Base-by-base conservation (phyloP, 805 yeast genomes). In the Candida nitratophila region DNA sequence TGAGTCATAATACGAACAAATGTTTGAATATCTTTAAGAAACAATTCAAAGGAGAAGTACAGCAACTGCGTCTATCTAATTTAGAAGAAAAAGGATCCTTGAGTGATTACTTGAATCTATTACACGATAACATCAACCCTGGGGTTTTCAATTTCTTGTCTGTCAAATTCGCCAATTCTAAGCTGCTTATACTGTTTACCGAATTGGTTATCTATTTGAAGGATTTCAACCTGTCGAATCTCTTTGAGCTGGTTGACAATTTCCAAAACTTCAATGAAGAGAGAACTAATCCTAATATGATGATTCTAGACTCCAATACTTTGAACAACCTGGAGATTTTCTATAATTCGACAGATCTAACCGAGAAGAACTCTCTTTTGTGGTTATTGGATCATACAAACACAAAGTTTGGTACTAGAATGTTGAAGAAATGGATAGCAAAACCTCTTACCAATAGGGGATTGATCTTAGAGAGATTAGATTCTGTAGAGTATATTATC, bases 341-440 rank as follows among this genome's bases (percentile, higher is more conserved):
- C 54, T 66, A 68, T 19, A 86, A 86, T 53, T 64, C 71, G 3
- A 79, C 93, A 0, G 79, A 79, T 48, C 59, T 65, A 12, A 64
- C 70, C 4, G 68, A 67, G 9, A 63, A 70, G 29, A 98, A 97
- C 0, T 79, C 96, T 0, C 64, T 91, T 14, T 59, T 86, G 15
- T 86, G 95, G 89, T 66, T 87, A 2, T 52, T 93, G 47, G 85
- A 91, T 57, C 89, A 84, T 50, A 86, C 98, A 0, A 65, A 77
- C 30, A 86, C 98, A 0, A 69, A 73, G 26, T 83, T 83, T 60
- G 99, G 99, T 0, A 73, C 70, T 38, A 63, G 96, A 43, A 53
- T 77, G 46, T 59, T 93, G 14, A 69, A 71, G 26, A 66, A 74
- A 33, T 93, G 99, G 99, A 64, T 90, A 0, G 69, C 79, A 1